Conservation (phyloP, 2,329 filamentous ascomycete genomes). For the Metarhizium anisopliae region DNA sequence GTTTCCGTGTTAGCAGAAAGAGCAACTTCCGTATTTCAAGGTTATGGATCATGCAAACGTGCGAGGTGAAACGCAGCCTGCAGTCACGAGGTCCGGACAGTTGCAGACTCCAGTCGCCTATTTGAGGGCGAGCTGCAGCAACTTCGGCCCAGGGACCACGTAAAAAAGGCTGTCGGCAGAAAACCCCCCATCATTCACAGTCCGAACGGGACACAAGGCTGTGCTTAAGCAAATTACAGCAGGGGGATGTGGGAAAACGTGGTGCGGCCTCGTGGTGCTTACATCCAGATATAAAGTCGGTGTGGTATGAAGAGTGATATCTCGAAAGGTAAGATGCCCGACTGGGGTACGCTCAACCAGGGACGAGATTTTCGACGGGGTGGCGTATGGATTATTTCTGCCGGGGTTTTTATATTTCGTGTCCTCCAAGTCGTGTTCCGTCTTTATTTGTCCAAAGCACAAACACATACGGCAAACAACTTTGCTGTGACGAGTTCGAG, state of each 20-base stretch:
- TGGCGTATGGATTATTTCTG: background rate
- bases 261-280: background rate
- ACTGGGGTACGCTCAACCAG: background rate
- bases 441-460: background rate
- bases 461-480: background rate
- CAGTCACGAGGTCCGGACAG: slow-evolving; percentile 17
- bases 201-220: background rate
- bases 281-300: background rate
- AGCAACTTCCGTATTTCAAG: background rate
- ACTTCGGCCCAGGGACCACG: background rate
- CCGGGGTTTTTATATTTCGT: background rate
- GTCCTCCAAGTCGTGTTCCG: background rate
- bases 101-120: slow-evolving; percentile 16
- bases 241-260: background rate
- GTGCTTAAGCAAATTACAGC: no score
- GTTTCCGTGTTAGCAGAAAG: background rate
- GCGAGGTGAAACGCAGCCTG: slow-evolving; percentile 6
- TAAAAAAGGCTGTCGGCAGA: background rate
- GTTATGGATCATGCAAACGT: background rate
- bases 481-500: background rate
- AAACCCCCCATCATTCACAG: background rate
- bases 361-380: background rate
- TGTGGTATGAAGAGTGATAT: background rate
- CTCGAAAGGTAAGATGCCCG: background rate
- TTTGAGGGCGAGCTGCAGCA: slow-evolving; percentile 7